phyloP scores from a whole-genome alignment of 2,329 filamentous ascomycete species.

The Aspergillus thermomutatus region DNA sequence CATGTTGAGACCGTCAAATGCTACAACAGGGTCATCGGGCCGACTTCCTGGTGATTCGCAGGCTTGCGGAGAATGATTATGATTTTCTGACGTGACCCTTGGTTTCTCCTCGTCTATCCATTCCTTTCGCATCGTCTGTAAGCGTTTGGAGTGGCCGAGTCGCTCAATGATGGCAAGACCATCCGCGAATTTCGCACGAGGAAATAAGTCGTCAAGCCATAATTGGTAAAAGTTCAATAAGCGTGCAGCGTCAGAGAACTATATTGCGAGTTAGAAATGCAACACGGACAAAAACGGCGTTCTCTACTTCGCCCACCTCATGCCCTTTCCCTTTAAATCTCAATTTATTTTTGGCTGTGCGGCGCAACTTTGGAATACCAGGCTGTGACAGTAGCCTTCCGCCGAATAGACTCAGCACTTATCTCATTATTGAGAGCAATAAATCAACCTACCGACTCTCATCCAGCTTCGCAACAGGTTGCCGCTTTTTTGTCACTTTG shows the following conservation, averaged over 20 bases:
- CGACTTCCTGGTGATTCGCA: constrained; percentile 7
- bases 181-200: constrained; percentile 89
- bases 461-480: constrained; percentile 81
- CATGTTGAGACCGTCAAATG: constrained; percentile 4
- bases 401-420: neutral
- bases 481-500: constrained; percentile 71
- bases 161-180: constrained; percentile 90
- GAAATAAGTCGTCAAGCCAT: constrained; percentile 95
- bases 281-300: neutral
- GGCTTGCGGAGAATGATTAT: neutral
- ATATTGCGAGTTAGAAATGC: constrained; percentile 7
- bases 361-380: constrained; percentile 79
- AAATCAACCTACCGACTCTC: constrained; percentile 59
- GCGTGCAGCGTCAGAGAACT: constrained; percentile 80
- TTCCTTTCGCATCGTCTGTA: constrained; percentile 70
- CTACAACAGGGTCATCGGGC: neutral
- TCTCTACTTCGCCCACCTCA: constrained; percentile 56
- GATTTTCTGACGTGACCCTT: constrained; percentile 7
- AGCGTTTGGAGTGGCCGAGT: constrained; percentile 75
- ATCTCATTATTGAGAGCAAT: neutral
- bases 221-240: constrained; percentile 89
- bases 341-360: constrained; percentile 64
- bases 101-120: constrained; percentile 74
- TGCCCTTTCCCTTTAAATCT: constrained; percentile 91
- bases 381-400: constrained; percentile 72